phyloP scores from a whole-genome alignment of 2,329 filamentous ascomycete genomes.

The Escovopsis sp. region DNA sequence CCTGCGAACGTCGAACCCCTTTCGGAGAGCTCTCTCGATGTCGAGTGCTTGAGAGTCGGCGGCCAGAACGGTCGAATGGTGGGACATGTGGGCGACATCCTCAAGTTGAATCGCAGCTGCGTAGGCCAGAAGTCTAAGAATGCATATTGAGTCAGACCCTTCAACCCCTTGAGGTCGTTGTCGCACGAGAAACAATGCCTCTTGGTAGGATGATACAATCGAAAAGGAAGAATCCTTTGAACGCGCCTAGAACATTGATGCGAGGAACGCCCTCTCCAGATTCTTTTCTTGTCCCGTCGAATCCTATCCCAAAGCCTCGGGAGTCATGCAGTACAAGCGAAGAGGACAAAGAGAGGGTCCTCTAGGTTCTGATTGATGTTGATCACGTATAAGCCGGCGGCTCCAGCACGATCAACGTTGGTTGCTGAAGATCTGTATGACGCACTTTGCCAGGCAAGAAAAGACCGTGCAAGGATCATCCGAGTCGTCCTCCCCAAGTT shows the following conservation, averaged over 20 bases:
- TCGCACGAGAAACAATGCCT: slow-evolving; percentile 24
- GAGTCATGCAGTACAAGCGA: slow-evolving; percentile 19
- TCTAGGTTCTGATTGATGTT: slow-evolving; percentile 28
- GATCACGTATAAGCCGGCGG: slow-evolving; percentile 27
- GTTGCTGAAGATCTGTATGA: slow-evolving; percentile 26
- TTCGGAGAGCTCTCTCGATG: too few relatives aligned
- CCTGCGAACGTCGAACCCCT: too few relatives aligned
- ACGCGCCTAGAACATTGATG: slow-evolving; percentile 1
- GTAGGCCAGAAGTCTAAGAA: too few relatives aligned
- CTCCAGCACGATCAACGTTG: slow-evolving; percentile 30
- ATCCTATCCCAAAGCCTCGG: slow-evolving; percentile 21
- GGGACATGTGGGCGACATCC: too few relatives aligned
- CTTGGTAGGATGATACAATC: slow-evolving; percentile 16
- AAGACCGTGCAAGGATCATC: neutral
- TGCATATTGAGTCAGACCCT: slow-evolving; percentile 16
- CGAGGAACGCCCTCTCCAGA: slow-evolving; percentile 1
- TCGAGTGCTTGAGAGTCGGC: too few relatives aligned
- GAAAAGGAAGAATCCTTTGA: slow-evolving; percentile 22
- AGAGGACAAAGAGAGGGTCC: slow-evolving; percentile 22
- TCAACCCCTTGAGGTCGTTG: slow-evolving; percentile 29
- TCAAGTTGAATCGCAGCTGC: too few relatives aligned
- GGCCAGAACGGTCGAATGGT: too few relatives aligned
- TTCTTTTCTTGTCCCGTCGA: slow-evolving; percentile 27
- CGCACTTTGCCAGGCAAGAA: slow-evolving; percentile 27
- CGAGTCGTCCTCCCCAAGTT: too few relatives aligned